Conservation (phyloP, 495 filamentous ascomycete species). For the Aspergillus asperescens region DNA sequence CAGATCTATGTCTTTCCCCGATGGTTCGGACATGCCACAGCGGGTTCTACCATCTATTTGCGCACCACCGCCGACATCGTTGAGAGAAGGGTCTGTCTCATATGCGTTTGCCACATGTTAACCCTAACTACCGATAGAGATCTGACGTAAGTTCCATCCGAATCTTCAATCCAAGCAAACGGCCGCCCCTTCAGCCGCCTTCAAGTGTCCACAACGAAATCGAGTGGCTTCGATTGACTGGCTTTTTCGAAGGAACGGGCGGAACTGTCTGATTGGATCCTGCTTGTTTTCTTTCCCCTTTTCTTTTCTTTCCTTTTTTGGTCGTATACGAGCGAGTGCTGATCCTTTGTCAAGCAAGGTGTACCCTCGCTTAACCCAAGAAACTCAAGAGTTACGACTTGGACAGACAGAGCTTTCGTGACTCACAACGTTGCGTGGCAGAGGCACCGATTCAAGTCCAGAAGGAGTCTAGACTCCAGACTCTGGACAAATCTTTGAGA, state of each 20-base stretch:
- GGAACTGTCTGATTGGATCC: background rate
- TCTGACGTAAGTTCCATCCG: background rate
- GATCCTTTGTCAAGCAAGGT: background rate
- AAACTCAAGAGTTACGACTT: too few relatives aligned
- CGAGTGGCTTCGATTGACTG: too few relatives aligned
- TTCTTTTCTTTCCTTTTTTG: background rate
- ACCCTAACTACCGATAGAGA: background rate
- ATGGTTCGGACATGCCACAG: slow-evolving; percentile 15
- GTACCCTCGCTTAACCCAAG: too few relatives aligned
- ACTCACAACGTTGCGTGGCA: too few relatives aligned
- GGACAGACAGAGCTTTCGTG: too few relatives aligned
- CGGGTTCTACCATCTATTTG: slow-evolving; percentile 16
- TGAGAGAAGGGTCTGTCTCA: slow-evolving; percentile 5
- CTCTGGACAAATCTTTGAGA: too few relatives aligned
- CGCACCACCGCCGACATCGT: slow-evolving; percentile 9
- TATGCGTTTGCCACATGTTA: background rate
- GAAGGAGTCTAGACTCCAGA: too few relatives aligned
- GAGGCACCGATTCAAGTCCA: too few relatives aligned
- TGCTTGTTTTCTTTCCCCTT: background rate
- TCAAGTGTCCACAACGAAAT: background rate
- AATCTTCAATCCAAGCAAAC: background rate
- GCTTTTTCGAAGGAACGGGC: too few relatives aligned
- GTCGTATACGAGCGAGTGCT: background rate
- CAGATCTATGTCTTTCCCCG: slow-evolving; percentile 18
- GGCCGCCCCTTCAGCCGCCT: too few relatives aligned